phyloP scores from a whole-genome alignment of 1,284 basidiomycete genomes.

The Moesziomyces antarcticus region DNA sequence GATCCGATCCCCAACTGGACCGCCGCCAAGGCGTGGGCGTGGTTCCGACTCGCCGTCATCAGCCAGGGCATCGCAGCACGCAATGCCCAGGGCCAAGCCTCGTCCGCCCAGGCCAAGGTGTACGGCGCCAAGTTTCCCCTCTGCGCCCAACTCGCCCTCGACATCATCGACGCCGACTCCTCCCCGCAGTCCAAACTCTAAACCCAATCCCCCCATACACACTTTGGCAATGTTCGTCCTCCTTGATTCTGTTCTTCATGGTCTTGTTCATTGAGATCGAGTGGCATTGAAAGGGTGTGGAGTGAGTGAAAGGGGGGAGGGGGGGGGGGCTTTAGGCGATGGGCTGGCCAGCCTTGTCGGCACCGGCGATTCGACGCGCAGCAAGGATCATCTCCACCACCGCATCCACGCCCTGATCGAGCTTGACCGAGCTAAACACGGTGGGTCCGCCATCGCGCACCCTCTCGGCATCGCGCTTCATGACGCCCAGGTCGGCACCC shows the following conservation, averaged over 20 bases:
- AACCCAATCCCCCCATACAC: no score
- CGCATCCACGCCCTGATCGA: constrained; percentile 82
- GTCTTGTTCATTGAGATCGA: no score
- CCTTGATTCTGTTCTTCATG: no score
- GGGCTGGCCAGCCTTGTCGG: constrained; percentile 57
- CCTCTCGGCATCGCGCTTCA: constrained; percentile 89
- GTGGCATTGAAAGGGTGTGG: no score
- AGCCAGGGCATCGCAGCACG: constrained; percentile 93
- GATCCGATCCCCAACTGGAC: constrained; percentile 81
- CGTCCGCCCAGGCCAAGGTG: constrained; percentile 73
- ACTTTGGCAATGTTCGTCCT: no score
- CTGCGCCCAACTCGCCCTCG: constrained; percentile 29
- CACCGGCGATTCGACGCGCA: constrained; percentile 79
- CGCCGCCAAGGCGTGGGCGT: constrained; percentile 85
- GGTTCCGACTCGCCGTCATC: constrained; percentile 88
- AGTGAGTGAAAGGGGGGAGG: no score
- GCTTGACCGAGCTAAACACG: constrained; percentile 86
- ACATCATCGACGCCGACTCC: constrained; percentile 22
- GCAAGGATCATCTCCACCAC: constrained; percentile 84
- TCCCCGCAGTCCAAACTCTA: constrained; percentile 11
- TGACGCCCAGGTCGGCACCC: constrained; percentile 90
- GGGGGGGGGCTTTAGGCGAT: neutral
- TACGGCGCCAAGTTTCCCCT: constrained; percentile 56
- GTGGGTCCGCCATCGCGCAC: constrained; percentile 97
- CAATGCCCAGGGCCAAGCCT: constrained; percentile 83